These are phyloP conservation scores for Cutaneotrichosporon sp. DNA, from an alignment of 1,284 basidiomycete genomes.

Conservation along the genomic window DNA sequence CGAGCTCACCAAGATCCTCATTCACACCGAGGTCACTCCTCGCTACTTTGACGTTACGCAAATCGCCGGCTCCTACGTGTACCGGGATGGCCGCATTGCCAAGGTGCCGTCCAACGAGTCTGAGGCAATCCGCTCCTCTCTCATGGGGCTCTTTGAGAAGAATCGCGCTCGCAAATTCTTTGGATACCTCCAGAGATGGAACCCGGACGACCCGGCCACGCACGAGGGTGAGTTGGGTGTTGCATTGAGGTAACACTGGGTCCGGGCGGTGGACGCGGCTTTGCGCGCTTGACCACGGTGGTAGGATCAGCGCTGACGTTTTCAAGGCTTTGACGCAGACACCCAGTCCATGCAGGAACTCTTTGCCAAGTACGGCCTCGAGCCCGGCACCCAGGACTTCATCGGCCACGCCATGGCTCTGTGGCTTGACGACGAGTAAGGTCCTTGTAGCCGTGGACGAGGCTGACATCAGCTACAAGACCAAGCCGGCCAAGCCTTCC, in stretches of 20 bases:
- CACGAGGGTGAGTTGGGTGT: slow-evolving; percentile 81
- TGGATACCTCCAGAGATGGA: slow-evolving; percentile 93
- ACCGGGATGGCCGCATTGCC: slow-evolving; percentile 92
- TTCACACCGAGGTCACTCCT: slow-evolving; percentile 98
- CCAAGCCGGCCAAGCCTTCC: slow-evolving; percentile 79
- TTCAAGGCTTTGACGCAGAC: slow-evolving; percentile 76
- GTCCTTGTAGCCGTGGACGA: slow-evolving; percentile 9
- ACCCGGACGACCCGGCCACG: slow-evolving; percentile 85
- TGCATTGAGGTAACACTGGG: background rate
- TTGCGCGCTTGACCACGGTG: background rate
- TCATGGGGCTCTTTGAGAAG: slow-evolving; percentile 99
- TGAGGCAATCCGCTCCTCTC: slow-evolving; percentile 87
- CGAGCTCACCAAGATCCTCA: slow-evolving; percentile 95
- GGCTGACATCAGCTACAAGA: slow-evolving; percentile 69
- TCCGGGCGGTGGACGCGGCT: background rate
- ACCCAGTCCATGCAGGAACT: slow-evolving; percentile 84
- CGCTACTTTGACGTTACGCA: slow-evolving; percentile 99
- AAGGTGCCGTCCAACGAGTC: slow-evolving; percentile 98
- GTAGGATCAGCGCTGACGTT: slow-evolving; percentile 2
- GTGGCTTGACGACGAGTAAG: slow-evolving; percentile 94
- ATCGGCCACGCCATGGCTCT: slow-evolving; percentile 99
- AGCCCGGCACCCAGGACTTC: slow-evolving; percentile 97
- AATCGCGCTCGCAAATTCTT: slow-evolving; percentile 98
- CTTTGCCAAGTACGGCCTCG: slow-evolving; percentile 95
- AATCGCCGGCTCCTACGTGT: slow-evolving; percentile 97